A percentile compares a stretch with the other conserved stretches of the same genome.
Evolutionary conservation across 1,139 yeast species (phyloP).

Genomic region (Hemisphaericaspora xylanilytica): DNA sequence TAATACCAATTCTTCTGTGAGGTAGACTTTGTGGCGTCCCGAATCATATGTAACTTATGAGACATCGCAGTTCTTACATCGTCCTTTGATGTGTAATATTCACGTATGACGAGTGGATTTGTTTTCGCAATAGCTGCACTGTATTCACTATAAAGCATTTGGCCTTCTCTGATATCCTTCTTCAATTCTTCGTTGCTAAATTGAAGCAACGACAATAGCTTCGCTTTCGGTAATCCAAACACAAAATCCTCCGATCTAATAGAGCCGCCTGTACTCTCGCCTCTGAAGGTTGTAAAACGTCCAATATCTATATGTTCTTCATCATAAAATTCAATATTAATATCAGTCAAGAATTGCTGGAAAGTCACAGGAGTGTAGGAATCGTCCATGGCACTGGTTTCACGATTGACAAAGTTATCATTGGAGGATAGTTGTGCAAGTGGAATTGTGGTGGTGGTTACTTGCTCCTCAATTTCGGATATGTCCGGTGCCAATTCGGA

Average conservation of each 20-base stretch:
- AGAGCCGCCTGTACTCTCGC: constrained; percentile 12
- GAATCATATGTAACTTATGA: constrained; percentile 42
- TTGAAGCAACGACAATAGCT: constrained; percentile 46
- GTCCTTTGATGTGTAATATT: constrained; percentile 39
- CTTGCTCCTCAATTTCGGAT: constrained; percentile 11
- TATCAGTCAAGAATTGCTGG: constrained; percentile 43
- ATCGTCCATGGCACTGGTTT: constrained; percentile 16
- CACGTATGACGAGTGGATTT: constrained; percentile 50
- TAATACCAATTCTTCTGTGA: constrained; percentile 56
- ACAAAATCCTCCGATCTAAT: constrained; percentile 28
- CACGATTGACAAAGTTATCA: constrained; percentile 8
- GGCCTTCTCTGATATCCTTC: constrained; percentile 50
- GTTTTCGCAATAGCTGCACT: constrained; percentile 43
- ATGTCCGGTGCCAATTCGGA: neutral
- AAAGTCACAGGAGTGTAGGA: constrained; percentile 36
- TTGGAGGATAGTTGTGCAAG: constrained; percentile 27
- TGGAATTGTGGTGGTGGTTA: constrained; percentile 27
- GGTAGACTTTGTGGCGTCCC: constrained; percentile 49
- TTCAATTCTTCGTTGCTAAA: constrained; percentile 54
- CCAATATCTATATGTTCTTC: constrained; percentile 35
- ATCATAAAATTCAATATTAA: constrained; percentile 52
- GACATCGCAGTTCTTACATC: constrained; percentile 40
- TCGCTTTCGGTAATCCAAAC: constrained; percentile 29
- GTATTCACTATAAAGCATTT: constrained; percentile 41
- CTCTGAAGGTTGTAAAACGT: constrained; percentile 17